phyloP scores from a whole-genome alignment of 176 grass and related monocot species.

The Ensete ventricosum region DNA sequence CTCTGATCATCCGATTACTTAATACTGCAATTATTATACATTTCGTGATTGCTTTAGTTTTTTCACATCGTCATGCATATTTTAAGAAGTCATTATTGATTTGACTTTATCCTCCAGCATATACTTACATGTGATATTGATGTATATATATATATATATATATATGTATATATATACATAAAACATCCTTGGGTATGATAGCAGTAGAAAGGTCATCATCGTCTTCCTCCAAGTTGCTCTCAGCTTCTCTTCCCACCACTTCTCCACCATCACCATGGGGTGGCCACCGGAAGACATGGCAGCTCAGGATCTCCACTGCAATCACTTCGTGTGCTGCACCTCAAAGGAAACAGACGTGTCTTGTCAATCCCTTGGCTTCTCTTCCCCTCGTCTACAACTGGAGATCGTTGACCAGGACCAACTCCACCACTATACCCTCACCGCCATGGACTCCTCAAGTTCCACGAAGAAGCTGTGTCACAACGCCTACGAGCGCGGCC shows the following conservation, averaged over 20 bases:
- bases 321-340: constrained; percentile 34
- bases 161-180: too few relatives aligned
- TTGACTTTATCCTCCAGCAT: too few relatives aligned
- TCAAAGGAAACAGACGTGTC: constrained; percentile 20
- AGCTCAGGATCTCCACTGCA: neutral
- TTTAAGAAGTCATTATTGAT: too few relatives aligned
- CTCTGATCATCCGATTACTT: too few relatives aligned
- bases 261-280: neutral
- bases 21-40: too few relatives aligned
- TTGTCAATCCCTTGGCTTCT: too few relatives aligned
- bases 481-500: constrained; percentile 87
- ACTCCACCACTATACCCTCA: constrained; percentile 15
- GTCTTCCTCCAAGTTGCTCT: neutral
- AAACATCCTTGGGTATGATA: too few relatives aligned
- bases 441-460: constrained; percentile 17
- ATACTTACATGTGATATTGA: too few relatives aligned
- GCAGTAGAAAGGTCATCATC: too few relatives aligned
- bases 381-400: neutral
- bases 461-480: constrained; percentile 60
- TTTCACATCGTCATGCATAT: too few relatives aligned
- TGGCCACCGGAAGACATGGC: neutral
- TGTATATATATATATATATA: too few relatives aligned
- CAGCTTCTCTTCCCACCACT: neutral
- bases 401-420: constrained; percentile 28
- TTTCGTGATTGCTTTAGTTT: too few relatives aligned